phyloP scores from a whole-genome alignment of 257 asterid genomes.

The Handroanthus guayacan region DNA sequence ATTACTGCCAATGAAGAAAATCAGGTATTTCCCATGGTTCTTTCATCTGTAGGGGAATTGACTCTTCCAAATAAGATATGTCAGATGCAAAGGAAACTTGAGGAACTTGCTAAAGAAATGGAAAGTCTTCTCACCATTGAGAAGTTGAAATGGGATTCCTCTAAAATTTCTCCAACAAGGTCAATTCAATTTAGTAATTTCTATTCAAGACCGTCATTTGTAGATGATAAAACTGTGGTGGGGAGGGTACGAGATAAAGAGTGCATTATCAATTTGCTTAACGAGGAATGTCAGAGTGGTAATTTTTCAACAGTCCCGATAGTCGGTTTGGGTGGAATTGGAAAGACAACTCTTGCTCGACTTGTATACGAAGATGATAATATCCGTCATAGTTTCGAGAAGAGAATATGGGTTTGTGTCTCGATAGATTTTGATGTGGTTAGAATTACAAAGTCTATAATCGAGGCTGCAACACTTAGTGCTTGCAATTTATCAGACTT shows the following conservation, averaged over 20 bases:
- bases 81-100: constrained; percentile 27
- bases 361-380: background rate
- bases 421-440: constrained; percentile 27
- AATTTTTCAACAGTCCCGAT: constrained; percentile 30
- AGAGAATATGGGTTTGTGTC: constrained; percentile 33
- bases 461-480: background rate
- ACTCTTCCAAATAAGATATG: constrained; percentile 31
- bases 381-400: background rate
- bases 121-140: constrained; percentile 23
- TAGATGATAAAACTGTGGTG: constrained; percentile 21
- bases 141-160: background rate
- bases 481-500: background rate
- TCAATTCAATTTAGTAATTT: background rate
- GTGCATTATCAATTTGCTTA: background rate
- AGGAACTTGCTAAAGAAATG: constrained; percentile 36
- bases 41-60: constrained; percentile 9
- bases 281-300: too few relatives aligned
- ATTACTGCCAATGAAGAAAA: background rate
- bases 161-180: background rate
- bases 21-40: constrained; percentile 31
- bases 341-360: constrained; percentile 36
- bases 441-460: background rate
- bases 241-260: constrained; percentile 31
- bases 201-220: background rate
- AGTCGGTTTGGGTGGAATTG: constrained; percentile 38